Conservation (phyloP, 78 protist species). For the Dictyostelium citrinum region DNA sequence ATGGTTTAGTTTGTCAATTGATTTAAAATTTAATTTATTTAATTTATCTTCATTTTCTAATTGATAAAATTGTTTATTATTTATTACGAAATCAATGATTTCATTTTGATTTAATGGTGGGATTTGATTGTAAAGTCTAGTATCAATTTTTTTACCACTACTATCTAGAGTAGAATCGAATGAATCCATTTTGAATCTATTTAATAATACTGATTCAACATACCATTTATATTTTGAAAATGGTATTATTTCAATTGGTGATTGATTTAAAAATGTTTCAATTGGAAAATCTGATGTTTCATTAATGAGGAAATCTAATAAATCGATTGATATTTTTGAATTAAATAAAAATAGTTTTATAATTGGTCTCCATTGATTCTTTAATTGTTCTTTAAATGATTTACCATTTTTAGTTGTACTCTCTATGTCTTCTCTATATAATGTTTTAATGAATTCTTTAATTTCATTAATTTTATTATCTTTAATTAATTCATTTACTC, state of each 20-base stretch:
- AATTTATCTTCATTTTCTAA: neutral
- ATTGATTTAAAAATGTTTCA: neutral
- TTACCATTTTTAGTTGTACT: neutral
- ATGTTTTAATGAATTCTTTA: neutral
- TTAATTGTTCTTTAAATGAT: neutral
- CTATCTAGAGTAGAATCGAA: neutral
- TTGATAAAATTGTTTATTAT: neutral
- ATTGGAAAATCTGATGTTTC: neutral
- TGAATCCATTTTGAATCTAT: neutral
- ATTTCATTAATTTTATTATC: neutral
- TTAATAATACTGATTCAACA: neutral
- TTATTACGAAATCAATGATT: neutral
- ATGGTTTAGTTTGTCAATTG: neutral
- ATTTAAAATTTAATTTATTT: neutral
- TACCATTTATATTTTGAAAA: slow-evolving; percentile 2
- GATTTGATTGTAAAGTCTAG: neutral
- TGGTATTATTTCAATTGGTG: neutral
- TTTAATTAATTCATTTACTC: neutral
- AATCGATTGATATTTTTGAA: neutral
- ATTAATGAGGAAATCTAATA: neutral
- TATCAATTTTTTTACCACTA: neutral
- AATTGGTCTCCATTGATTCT: neutral
- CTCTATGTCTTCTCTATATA: neutral
- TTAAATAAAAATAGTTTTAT: neutral
- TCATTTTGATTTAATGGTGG: neutral